Evolutionary conservation across 192 early-diverging fungal genomes (phyloP), one percentile per base, ranked within the genome.

Genomic region (Linnemannia exigua): DNA sequence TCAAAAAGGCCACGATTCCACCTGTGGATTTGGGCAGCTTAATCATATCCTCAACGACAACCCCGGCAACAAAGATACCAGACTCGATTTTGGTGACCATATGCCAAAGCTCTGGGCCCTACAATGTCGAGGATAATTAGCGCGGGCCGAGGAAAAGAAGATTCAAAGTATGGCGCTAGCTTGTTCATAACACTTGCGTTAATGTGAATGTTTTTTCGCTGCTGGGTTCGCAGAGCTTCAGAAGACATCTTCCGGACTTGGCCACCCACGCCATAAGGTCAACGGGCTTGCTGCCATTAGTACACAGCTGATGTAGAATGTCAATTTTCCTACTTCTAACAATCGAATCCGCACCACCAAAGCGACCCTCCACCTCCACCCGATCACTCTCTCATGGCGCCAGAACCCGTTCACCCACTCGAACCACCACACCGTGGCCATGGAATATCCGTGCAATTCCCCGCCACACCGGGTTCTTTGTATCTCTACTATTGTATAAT

Each of bases 181-280:
- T 58, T 79, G 52, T 79, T 46, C 77, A 79, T 79, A 48, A 79
- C 63, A 0, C 51, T 63, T 25, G 77, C 70, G 25, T 79, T 70
- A 36, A 36, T 79, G 37, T 36, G 12, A 20, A 79, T 79, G 44
- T 79, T 72, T 47, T 79, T 79, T 9, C 77, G 69, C 5, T 41
- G 52, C 50, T 72, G 77, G 5, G 41, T 47, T 54, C 72, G 77
- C 7, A 58, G 69, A 2, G 52, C 15, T 14, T 72, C 77, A 25
- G 22, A 50, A 58, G 35, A 22, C 69, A 63, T 38, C 44, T 12
- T 58, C 28, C 0, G 77, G 47, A n/a, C 70, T 79, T 79, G n/a
- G 41, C 77, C 20, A 72, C 77, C 68, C 77, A 79, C 6, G 70
- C 67, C 4, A 63, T 20, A 19, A 79, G 33, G 41, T 79, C 69